phyloP scores from a whole-genome alignment of 192 early-diverging fungal genomes.

The Thamnidium elegans region DNA sequence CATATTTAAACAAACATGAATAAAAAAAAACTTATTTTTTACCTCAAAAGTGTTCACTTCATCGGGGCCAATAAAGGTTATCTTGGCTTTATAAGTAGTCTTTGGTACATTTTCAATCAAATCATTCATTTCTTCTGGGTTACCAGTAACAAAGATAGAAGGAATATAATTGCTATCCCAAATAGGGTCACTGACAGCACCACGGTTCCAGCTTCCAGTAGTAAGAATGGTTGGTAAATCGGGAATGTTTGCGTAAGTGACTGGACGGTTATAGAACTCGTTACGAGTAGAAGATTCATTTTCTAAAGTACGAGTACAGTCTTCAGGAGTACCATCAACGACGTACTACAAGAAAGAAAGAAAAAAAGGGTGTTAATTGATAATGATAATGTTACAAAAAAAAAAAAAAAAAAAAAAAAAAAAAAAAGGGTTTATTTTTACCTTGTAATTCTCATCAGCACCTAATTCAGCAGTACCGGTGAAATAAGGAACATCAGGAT shows the following conservation, averaged over 20 bases:
- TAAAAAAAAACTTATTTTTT: conserved; percentile 7
- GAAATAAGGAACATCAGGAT: conserved; percentile 39
- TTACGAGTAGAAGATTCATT: conserved; percentile 26
- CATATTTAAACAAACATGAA: neutral
- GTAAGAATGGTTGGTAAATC: conserved; percentile 35
- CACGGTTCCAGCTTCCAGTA: conserved; percentile 39
- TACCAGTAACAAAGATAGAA: conserved; percentile 38
- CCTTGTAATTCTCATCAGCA: conserved; percentile 37
- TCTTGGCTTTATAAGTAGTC: conserved; percentile 20
- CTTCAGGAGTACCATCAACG: conserved; percentile 28
- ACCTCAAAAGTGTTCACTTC: conserved; percentile 36
- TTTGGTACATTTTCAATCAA: conserved; percentile 25
- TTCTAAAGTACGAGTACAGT: conserved; percentile 33
- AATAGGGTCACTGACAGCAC: conserved; percentile 24
- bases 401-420: no score
- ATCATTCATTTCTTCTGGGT: conserved; percentile 18
- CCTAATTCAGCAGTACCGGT: conserved; percentile 33
- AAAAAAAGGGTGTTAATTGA: no score
- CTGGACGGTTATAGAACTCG: conserved; percentile 37
- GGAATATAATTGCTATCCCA: conserved; percentile 49
- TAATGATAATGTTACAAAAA: no score
- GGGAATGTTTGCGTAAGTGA: conserved; percentile 43
- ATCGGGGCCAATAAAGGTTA: conserved; percentile 39
- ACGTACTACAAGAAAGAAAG: conserved; percentile 25
- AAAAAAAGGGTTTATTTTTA: no score